Base-by-base conservation (phyloP, 2,329 filamentous ascomycete genomes). In the Trichoderma koningii region DNA sequence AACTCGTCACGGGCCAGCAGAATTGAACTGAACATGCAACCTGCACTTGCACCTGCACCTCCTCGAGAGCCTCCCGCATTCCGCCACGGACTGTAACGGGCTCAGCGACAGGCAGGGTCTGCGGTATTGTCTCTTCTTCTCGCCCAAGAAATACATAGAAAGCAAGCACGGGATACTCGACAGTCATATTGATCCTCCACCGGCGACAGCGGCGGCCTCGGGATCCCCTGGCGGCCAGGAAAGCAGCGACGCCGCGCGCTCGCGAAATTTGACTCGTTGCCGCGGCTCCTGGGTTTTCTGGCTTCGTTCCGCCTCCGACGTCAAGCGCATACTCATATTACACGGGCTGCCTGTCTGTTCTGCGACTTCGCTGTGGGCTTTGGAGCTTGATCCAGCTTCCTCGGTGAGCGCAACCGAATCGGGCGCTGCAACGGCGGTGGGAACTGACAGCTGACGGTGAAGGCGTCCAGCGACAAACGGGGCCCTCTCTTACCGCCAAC, bases 1-100 rank as follows among this genome's bases (percentile, higher is more conserved):
- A 68, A 65, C 66, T 65, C 62, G 68, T 70, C 71, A 72, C 71
- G 67, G 69, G 71, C 70, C 70, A 72, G 34, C 34, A 38, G 34
- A 71, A 23, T 23, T 23, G 21, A 72, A 71, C 71, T 23, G 21
- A 72, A 71, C 71, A 72, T 62, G 56, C 63, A 67, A 66, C 63
- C 42, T 51, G 42, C 65, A 66, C 64, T 55, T 63, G 10, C 34
- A 66, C 63, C 42, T 51, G 42, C 65, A 66, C 64, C 57, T 63
- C 34, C 34, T 38, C 34, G 34, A 38, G 34, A 38, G 34, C 34
- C 34, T 38, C 34, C 34, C 34, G 34, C 34, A 38, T 38, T 59
- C 42, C 50, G 55, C 64, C 53, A 55, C 48, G 34, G 12, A 12
- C 12, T 50, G 50, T 28, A 59, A 62, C 34, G 28, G 48, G 51